Percentiles rank a stretch among this genome's conserved stretches.
Conservation (phyloP, 225 moss, liverwort and hornwort genomes). For the Bryum argenteum region DNA sequence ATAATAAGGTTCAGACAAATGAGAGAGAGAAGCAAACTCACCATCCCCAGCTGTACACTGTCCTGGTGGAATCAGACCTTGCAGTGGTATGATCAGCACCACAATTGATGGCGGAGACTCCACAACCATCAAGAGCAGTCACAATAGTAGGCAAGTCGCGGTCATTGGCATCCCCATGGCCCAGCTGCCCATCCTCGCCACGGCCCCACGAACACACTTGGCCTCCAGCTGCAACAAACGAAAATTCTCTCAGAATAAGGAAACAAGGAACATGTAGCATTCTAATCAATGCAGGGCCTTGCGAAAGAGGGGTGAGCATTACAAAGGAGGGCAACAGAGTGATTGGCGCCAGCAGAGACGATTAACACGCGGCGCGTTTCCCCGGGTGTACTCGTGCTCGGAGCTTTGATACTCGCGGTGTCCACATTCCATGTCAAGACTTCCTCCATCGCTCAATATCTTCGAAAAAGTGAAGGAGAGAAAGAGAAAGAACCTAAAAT, state of each 20-base stretch:
- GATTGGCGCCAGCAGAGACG: constrained; percentile 51
- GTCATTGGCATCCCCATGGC: constrained; percentile 86
- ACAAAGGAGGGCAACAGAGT: constrained; percentile 48
- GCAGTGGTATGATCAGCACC: constrained; percentile 98
- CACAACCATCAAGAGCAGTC: constrained; percentile 60
- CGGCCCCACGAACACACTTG: constrained; percentile 92
- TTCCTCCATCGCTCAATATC: constrained; percentile 30
- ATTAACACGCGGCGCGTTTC: constrained; percentile 22
- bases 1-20: neutral
- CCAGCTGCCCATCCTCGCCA: constrained; percentile 95
- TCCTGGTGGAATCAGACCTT: constrained; percentile 59
- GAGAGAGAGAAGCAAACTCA: constrained; percentile 26
- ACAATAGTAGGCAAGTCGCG: constrained; percentile 74
- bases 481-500: neutral
- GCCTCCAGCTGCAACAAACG: constrained; percentile 57
- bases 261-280: too few species aligned
- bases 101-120: constrained; percentile 66
- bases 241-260: neutral
- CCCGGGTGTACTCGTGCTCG: neutral
- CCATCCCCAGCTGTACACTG: constrained; percentile 97
- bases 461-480: neutral
- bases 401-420: constrained; percentile 11
- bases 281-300: neutral
- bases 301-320: constrained; percentile 12
- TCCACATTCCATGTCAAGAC: constrained; percentile 6